Evolutionary conservation across 495 filamentous ascomycete species (phyloP).

Genomic region (Mytilinidion resinicola): DNA sequence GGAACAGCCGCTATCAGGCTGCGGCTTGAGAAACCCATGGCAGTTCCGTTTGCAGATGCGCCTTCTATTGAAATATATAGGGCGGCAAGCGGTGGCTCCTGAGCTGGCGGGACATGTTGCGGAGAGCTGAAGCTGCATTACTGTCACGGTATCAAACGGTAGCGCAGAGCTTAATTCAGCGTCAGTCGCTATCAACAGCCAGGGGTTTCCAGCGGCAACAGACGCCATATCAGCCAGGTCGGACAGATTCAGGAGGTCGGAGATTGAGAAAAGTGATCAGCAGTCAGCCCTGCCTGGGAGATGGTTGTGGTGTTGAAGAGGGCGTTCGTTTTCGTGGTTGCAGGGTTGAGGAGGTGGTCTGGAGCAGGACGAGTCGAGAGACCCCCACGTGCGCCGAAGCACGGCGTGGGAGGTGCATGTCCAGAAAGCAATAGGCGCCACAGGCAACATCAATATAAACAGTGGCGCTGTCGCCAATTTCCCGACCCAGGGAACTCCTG

Average conservation of each 20-base stretch:
- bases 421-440: constrained; percentile 3
- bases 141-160: not conserved
- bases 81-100: not conserved
- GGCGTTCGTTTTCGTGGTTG: not conserved
- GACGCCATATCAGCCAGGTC: not conserved
- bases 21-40: constrained; percentile 52
- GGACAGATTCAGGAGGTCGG: not conserved
- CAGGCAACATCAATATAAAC: constrained; percentile 10
- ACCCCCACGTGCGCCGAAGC: constrained; percentile 21
- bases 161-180: constrained; percentile 1
- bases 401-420: constrained; percentile 9
- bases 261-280: not conserved
- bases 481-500: not conserved
- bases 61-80: constrained; percentile 46
- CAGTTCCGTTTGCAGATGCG: constrained; percentile 52
- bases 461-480: constrained; percentile 9
- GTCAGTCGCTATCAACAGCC: not conserved
- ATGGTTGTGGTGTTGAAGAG: not conserved
- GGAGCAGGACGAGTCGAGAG: not conserved
- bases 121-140: not conserved
- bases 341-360: not conserved
- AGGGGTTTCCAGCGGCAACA: not conserved
- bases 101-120: not conserved
- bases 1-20: constrained; percentile 37
- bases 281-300: not conserved